phyloP scores from a whole-genome alignment of 2,329 filamentous ascomycete species.

The Paraphoma sp. region DNA sequence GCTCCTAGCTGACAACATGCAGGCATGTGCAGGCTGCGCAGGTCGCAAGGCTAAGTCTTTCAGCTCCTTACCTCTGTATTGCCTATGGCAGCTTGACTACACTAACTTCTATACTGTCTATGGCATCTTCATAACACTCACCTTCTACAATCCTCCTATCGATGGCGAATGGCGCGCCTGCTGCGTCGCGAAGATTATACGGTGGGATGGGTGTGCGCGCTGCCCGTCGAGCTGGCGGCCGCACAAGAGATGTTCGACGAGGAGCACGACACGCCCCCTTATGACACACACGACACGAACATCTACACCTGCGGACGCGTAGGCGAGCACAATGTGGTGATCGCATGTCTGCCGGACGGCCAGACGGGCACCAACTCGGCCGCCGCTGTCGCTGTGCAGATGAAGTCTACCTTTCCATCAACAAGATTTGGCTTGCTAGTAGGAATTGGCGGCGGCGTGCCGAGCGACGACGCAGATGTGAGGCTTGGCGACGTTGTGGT shows the following conservation, averaged over 20 bases:
- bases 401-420: conserved; percentile 32
- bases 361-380: conserved; percentile 40
- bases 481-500: conserved; percentile 2
- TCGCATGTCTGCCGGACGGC: conserved; percentile 39
- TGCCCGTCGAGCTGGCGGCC: conserved; percentile 37
- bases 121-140: no score
- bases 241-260: conserved; percentile 7
- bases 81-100: no score
- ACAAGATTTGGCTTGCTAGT: conserved; percentile 51
- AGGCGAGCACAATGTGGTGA: conserved; percentile 40
- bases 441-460: conserved; percentile 46
- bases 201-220: conserved; percentile 44
- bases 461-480: conserved; percentile 8
- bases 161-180: not conserved
- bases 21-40: no score
- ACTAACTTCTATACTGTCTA: no score
- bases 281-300: conserved; percentile 18
- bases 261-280: conserved; percentile 24
- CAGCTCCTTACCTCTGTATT: no score
- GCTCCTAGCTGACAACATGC: no score
- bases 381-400: conserved; percentile 34
- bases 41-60: no score
- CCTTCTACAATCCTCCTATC: no score
- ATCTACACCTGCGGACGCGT: conserved; percentile 28
- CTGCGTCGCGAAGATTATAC: conserved; percentile 27